A percentile compares a stretch with the other conserved stretches of the same genome.
Evolutionary conservation across 331 rosid species (phyloP).

Genomic region (Quercus lobata): DNA sequence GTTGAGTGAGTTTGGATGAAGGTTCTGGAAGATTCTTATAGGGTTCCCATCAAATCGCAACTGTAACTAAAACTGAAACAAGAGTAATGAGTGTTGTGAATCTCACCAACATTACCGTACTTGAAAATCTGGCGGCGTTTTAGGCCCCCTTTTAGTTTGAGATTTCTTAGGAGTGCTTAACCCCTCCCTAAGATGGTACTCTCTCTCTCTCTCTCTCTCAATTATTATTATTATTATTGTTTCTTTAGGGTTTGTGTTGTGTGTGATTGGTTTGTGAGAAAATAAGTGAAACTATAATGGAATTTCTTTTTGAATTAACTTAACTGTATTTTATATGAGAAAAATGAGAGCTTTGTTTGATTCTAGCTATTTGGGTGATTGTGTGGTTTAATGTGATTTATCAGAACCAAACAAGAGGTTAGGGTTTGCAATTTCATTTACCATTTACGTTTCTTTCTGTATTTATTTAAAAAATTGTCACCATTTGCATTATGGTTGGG

Average conservation of each 20-base stretch:
- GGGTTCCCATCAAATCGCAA: conserved; percentile 5
- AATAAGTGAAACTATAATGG: not conserved
- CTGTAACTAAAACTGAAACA: not conserved
- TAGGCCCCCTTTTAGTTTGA: conserved; percentile 73
- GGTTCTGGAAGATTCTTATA: conserved; percentile 18
- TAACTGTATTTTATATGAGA: not conserved
- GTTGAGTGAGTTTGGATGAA: conserved; percentile 17
- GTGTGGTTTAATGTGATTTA: not conserved
- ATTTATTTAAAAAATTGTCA: not conserved
- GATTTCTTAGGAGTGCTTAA: conserved; percentile 83
- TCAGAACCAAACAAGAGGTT: not conserved
- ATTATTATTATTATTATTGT: not conserved
- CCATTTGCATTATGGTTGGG: not conserved
- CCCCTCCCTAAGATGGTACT: conserved; percentile 70
- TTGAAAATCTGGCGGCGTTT: conserved; percentile 70
- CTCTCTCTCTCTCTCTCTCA: not conserved
- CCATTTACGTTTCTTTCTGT: not conserved
- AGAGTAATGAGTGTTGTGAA: conserved; percentile 63
- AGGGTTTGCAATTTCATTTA: not conserved
- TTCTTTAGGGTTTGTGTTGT: not conserved
- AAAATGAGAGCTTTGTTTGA: not conserved
- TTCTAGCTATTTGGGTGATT: not conserved
- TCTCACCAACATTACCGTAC: conserved; percentile 78
- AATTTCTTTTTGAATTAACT: not conserved
- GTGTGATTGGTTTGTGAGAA: not conserved